Base-by-base conservation (phyloP, 257 asterid species). In the Nemophila menziesii region DNA sequence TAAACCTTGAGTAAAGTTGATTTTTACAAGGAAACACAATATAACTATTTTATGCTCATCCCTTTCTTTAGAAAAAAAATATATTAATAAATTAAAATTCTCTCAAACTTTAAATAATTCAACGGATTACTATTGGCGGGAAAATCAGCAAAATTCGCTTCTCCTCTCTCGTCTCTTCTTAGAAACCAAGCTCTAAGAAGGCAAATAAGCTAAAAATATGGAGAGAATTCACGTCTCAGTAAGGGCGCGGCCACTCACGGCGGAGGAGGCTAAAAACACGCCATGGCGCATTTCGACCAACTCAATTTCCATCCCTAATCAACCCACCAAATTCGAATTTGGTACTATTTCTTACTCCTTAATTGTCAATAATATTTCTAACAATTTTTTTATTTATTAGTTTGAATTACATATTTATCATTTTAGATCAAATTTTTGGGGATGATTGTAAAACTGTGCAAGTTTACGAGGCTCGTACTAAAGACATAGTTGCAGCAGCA, bases 221-320 rank as follows among this genome's bases (percentile, higher is more conserved):
- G 97, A 86, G 65, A 80, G 93, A 56, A 86, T 86, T 49, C 93
- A 82, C 55, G 94, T 86, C 2, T 75, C 93, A 0, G 93, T 82
- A 16, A 64, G 97, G 56, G 75, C 94, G 4, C 63, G 92, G 39
- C 97, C 97, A 8, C 86, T 86, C 36, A 68, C 86, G 4, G 44
- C 55, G 13, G 97, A 82, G 39, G 97, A 87, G 16, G 69, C 81
- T 11, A 77, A 56, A 66, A 40, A 64, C 49, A 75, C 89, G 45
- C 97, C 97, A 0, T 87, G 95, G 97, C 75, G 92, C 43, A 73
- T 87, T 43, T 65, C 73, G 1, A 80, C 58, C 8, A 78, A 77
- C 50, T 63, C 92, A 7, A 80, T 87, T 27, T 73, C 26, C 53
- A 65, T 77, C 29, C 74, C 81, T 20, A 87, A 75, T 47, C 95